Base-by-base conservation (phyloP, 495 filamentous ascomycete genomes). In the Trichoderma parareesei region DNA sequence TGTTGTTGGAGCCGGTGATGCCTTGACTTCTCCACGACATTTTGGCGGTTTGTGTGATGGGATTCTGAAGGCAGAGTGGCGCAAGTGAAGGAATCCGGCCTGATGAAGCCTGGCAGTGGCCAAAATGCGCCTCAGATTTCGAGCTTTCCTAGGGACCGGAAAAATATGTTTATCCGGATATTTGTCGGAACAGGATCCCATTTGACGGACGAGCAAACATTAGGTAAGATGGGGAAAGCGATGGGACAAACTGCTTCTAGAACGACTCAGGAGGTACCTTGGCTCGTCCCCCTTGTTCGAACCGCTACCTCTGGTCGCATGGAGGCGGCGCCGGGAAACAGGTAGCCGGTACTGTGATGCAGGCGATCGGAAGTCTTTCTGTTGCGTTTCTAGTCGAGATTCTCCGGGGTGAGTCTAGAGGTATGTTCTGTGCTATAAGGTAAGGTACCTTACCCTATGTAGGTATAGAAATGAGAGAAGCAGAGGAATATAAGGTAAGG, bases 1-100 rank as follows among this genome's bases (percentile, higher is more conserved):
- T 94, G 69, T 97, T 98, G 79, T 99, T 99, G 55, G 95, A 97
- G 60, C 95, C 95, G 13, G 95, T 99, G 72, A 96, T 94, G 63
- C 95, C 95, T 81, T 96, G 91, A 71, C 87, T 90, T 74, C 92
- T 87, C 92, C 93, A 96, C 68, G 91, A 82, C 92, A 96, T 96
- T 10, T 33, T n/a, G 53, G 53, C 53, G 53, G 53, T 27, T 11
- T 20, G 37, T 57, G 53, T 10, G 53, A 37, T 9, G 53, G 18
- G 13, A 13, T 11, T 57, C 27, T 11, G 20, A 9, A 8, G 27
- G 9, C 20, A 38, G 37, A 35, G 11, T 9, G 37, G 18, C 18
- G 33, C 27, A 35, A 38, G 27, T 11, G 16, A 18, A n/a, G 46
- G 18, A 16, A n/a, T 6, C 20, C 37, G 20, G 33, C 18, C 33